Base-by-base conservation (phyloP, 1,284 basidiomycete species). In the Moniliella sp. region DNA sequence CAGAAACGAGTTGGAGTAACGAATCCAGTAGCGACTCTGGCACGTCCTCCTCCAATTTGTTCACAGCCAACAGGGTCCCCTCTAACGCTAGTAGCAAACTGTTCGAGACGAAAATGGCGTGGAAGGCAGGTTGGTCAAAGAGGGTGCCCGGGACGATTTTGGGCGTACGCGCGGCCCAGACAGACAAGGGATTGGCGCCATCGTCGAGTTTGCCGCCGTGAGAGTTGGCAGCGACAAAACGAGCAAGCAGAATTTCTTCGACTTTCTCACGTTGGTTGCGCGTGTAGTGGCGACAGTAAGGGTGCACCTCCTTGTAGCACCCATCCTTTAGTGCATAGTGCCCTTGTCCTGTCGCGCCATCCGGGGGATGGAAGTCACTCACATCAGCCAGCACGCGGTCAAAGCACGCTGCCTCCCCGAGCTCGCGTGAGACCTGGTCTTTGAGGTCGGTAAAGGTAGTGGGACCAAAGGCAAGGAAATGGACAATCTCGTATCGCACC, bases 261-360 rank as follows among this genome's bases (percentile, higher is more conserved):
- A 83, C 86, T 54, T 86, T 80, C 50, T 93, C 82, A 26, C 84
- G 72, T 55, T 84, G 78, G 62, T 97, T 97, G 18, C 86, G 71
- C 8, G 81, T 78, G 62, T 91, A 97, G 55, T 94, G 84, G 57
- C 77, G 81, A 67, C 88, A 94, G 66, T 84, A 91, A 0, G 86
- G 84, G 50, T 94, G 79, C 42, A 97, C 76, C 44, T 93, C 78
- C 41, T 75, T 75, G 56, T 73, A 84, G 16, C 67, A 69, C 47
- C 79, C 79, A 18, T 82, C 73, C 52, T 76, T 78, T 37, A 97
- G 70, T 46, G 84, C 76, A 63, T 93, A 97, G 21, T 74, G 67
- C 1, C 91, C 91, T 1, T 70, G 69, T 45, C 91, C 83, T 2
- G 73, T 67, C 0, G 69, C 72, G 0, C 72, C 62, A 48, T 81